phyloP scores from a whole-genome alignment of 2,329 filamentous ascomycete genomes.

The Graphiopsis chlorocephala region DNA sequence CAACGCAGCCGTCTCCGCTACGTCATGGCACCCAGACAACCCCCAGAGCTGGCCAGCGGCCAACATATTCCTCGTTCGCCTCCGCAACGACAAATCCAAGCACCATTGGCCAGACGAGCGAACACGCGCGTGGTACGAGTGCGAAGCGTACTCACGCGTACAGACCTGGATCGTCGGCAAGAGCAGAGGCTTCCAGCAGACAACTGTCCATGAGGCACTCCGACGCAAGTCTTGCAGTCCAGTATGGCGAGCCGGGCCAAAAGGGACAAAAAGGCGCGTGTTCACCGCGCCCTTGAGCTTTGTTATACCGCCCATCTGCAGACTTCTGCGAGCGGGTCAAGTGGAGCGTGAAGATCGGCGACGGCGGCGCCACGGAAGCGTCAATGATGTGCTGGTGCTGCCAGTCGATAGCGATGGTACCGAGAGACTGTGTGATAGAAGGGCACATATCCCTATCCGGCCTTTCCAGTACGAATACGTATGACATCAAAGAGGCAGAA shows the following conservation, averaged over 20 bases:
- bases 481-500: too few relatives aligned
- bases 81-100: neutral
- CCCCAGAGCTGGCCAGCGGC: neutral
- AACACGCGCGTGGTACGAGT: neutral
- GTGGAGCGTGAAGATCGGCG: neutral
- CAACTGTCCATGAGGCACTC: neutral
- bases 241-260: neutral
- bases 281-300: neutral
- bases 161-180: neutral
- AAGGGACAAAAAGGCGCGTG: neutral
- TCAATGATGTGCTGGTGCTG: neutral
- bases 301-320: neutral
- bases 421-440: neutral
- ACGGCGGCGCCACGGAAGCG: neutral
- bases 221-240: neutral
- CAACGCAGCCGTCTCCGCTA: neutral
- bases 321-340: neutral
- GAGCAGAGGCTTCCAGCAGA: neutral
- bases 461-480: neutral
- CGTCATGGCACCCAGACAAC: neutral
- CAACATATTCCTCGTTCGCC: neutral
- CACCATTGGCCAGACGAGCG: neutral
- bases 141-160: neutral
- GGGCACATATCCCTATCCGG: neutral
- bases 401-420: neutral